Evolutionary conservation across 2,329 filamentous ascomycete genomes (phyloP).

Genomic region (Phialophora macrospora): DNA sequence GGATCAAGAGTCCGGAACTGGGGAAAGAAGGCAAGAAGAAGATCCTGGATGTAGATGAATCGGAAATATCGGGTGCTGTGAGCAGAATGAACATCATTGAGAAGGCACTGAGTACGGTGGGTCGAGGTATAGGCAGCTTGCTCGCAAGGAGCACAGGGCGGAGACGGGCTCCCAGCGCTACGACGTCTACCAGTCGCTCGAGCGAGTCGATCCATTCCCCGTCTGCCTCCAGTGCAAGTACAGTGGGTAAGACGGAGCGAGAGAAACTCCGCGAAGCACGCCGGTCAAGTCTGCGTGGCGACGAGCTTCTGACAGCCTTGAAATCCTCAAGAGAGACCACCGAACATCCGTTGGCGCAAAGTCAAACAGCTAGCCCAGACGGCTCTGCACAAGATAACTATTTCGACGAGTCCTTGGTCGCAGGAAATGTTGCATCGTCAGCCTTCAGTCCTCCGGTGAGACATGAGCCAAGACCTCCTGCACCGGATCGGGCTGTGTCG

Average conservation of each 20-base stretch:
- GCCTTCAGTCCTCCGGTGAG: slow-evolving; percentile 38
- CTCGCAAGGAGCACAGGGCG: slow-evolving; percentile 50
- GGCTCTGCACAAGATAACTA: slow-evolving; percentile 46
- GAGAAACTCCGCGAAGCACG: slow-evolving; percentile 45
- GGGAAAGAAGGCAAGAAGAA: slow-evolving; percentile 74
- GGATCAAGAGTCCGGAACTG: slow-evolving; percentile 95
- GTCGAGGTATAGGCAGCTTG: slow-evolving; percentile 71
- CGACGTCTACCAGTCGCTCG: slow-evolving; percentile 58
- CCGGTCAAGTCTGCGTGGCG: slow-evolving; percentile 62
- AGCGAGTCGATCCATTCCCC: slow-evolving; percentile 60
- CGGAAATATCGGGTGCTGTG: slow-evolving; percentile 87
- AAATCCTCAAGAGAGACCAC: slow-evolving; percentile 57
- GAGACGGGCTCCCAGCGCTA: slow-evolving; percentile 60
- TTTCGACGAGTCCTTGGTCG: slow-evolving; percentile 40
- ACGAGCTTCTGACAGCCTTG: slow-evolving; percentile 61
- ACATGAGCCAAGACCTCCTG: slow-evolving; percentile 44
- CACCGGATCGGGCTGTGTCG: slow-evolving; percentile 49
- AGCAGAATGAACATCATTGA: slow-evolving; percentile 87
- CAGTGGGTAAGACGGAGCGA: slow-evolving; percentile 59
- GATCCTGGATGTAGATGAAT: slow-evolving; percentile 83
- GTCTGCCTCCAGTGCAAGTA: slow-evolving; percentile 61
- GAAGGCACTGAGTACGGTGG: slow-evolving; percentile 60
- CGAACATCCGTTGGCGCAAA: slow-evolving; percentile 77
- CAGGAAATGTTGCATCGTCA: slow-evolving; percentile 26
- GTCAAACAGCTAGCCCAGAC: slow-evolving; percentile 72